Percentiles rank a stretch among this genome's conserved stretches.
These are phyloP conservation scores for Leptographium wingfieldii DNA, from an alignment of 2,329 filamentous ascomycete species.

Conservation along the genomic window DNA sequence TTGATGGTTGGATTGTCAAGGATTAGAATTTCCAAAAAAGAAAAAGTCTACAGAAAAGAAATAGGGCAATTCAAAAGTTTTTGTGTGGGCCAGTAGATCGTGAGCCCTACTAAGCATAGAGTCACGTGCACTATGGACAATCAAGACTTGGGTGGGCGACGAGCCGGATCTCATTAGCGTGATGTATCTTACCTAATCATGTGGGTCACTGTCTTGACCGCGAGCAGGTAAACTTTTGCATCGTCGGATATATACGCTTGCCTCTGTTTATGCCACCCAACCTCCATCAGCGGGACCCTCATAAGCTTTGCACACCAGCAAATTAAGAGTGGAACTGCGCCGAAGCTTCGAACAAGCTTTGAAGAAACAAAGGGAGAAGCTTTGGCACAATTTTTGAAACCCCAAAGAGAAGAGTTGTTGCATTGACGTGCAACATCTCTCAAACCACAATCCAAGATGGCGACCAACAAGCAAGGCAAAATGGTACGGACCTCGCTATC, in stretches of 20 bases:
- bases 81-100: slow-evolving; percentile 6
- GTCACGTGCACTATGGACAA: slow-evolving; percentile 4
- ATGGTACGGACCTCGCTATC: slow-evolving; percentile 64
- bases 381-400: slow-evolving; percentile 27
- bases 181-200: not conserved
- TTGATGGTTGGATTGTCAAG: slow-evolving; percentile 1
- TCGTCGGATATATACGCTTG: not conserved
- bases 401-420: slow-evolving; percentile 20
- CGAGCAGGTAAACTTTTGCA: slow-evolving; percentile 4
- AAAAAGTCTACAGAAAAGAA: slow-evolving; percentile 9
- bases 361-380: slow-evolving; percentile 1
- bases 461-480: slow-evolving; percentile 88
- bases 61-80: slow-evolving; percentile 3
- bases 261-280: not conserved
- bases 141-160: slow-evolving; percentile 7
- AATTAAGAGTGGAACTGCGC: slow-evolving; percentile 3
- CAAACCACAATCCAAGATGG: slow-evolving; percentile 38
- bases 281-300: slow-evolving; percentile 5
- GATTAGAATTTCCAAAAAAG: slow-evolving; percentile 1
- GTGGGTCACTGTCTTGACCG: not conserved
- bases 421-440: slow-evolving; percentile 17
- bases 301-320: slow-evolving; percentile 1
- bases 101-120: slow-evolving; percentile 4
- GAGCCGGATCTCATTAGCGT: not conserved
- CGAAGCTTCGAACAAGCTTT: slow-evolving; percentile 6